Conservation (phyloP, 768 basidiomycete genomes). For the Ephemerocybe angulata region DNA sequence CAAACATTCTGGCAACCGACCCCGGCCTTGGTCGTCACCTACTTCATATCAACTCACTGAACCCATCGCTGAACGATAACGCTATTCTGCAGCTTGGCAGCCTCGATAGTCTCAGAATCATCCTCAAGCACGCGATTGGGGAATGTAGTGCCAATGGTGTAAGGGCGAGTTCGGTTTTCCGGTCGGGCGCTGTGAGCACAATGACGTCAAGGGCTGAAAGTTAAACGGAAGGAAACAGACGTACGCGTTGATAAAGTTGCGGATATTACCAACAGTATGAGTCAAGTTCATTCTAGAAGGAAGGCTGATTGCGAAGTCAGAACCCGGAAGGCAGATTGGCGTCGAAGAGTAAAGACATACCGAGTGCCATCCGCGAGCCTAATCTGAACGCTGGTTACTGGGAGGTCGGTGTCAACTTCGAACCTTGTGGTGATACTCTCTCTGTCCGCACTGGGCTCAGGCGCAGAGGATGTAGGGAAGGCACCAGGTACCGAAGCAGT, state of each 20-base stretch:
- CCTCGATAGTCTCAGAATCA: conserved; percentile 60
- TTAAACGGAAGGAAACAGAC: conserved; percentile 27
- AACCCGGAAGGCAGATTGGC: background rate
- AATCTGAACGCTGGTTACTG: conserved; percentile 88
- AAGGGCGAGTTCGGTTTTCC: conserved; percentile 55
- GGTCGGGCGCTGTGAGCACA: conserved; percentile 56
- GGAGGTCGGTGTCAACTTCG: conserved; percentile 76
- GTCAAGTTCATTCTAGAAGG: conserved; percentile 86
- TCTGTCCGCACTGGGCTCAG: conserved; percentile 23
- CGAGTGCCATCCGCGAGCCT: conserved; percentile 88
- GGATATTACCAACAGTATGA: conserved; percentile 82
- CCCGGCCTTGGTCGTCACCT: too few species aligned
- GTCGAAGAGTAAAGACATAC: conserved; percentile 33
- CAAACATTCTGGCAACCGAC: too few species aligned
- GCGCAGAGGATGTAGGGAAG: conserved; percentile 40
- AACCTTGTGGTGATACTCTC: conserved; percentile 52
- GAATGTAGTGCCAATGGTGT: conserved; percentile 87
- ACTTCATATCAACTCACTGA: too few species aligned
- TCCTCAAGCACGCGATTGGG: conserved; percentile 74
- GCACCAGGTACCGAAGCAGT: conserved; percentile 51
- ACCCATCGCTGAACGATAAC: conserved; percentile 83
- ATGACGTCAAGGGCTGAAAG: background rate
- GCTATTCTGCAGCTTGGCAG: conserved; percentile 71
- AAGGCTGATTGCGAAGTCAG: conserved; percentile 43
- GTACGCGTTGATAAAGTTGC: conserved; percentile 87